These are phyloP conservation scores for Penicillium silybi DNA, from an alignment of 495 filamentous ascomycete genomes.

Conservation along the genomic window DNA sequence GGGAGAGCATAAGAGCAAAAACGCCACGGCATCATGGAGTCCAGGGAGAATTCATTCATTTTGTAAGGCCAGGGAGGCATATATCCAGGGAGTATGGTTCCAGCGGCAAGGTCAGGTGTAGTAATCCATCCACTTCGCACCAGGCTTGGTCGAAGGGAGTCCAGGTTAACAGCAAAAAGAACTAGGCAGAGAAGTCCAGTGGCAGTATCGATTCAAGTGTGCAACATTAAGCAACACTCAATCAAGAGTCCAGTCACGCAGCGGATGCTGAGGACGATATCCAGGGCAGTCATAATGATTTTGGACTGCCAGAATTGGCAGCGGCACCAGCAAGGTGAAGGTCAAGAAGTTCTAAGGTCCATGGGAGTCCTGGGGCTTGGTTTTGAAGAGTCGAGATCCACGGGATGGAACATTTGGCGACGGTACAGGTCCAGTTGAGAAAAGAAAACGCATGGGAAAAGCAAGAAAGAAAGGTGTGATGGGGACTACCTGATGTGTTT, in stretches of 20 bases:
- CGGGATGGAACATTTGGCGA: slow-evolving; percentile 7
- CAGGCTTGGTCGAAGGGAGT: slow-evolving; percentile 27
- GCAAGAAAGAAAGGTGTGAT: slow-evolving; percentile 29
- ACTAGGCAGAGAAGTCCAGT: slow-evolving; percentile 20
- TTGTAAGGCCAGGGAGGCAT: slow-evolving; percentile 1
- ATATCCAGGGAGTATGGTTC: slow-evolving; percentile 13
- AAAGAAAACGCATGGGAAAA: slow-evolving; percentile 21
- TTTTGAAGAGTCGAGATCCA: slow-evolving; percentile 15
- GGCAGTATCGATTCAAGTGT: slow-evolving; percentile 28
- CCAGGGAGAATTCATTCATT: slow-evolving; percentile 13
- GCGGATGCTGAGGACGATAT: slow-evolving; percentile 32
- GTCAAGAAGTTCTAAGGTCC: slow-evolving; percentile 15
- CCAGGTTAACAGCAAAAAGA: slow-evolving; percentile 16
- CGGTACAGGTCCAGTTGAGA: slow-evolving; percentile 24
- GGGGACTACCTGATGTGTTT: slow-evolving; percentile 47
- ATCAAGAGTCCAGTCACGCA: slow-evolving; percentile 35
- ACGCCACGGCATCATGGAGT: slow-evolving; percentile 11
- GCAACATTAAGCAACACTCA: slow-evolving; percentile 47
- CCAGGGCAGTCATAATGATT: slow-evolving; percentile 14
- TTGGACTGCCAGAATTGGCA: slow-evolving; percentile 22
- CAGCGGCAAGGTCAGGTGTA: slow-evolving; percentile 12
- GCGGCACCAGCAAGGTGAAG: slow-evolving; percentile 14
- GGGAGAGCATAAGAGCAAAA: background rate
- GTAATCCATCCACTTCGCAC: slow-evolving; percentile 25
- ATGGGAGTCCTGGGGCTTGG: slow-evolving; percentile 5